Evolutionary conservation across 768 basidiomycete species (phyloP).

Genomic region (Hemileccinum rubropunctum): DNA sequence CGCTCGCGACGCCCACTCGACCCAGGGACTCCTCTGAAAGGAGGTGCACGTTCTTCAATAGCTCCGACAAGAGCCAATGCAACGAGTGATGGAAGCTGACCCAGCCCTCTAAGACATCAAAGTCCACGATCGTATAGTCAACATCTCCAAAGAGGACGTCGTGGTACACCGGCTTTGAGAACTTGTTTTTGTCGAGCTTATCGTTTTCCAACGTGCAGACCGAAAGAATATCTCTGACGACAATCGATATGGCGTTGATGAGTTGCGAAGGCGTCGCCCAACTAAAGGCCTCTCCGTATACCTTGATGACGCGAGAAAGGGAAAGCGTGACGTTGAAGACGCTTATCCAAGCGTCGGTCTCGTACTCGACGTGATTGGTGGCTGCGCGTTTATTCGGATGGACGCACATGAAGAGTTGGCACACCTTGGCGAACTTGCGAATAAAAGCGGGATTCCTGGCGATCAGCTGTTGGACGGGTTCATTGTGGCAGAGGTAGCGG

Average conservation of each 20-base stretch:
- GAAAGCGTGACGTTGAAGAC: conserved; percentile 95
- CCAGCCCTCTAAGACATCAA: conserved; percentile 77
- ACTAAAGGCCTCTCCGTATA: conserved; percentile 83
- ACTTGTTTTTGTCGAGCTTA: conserved; percentile 65
- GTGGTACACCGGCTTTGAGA: conserved; percentile 61
- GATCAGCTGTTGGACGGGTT: conserved; percentile 77
- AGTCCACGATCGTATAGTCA: conserved; percentile 63
- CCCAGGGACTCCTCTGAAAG: conserved; percentile 54
- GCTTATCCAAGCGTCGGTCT: conserved; percentile 95
- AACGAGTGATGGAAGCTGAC: conserved; percentile 93
- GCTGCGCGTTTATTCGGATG: conserved; percentile 86
- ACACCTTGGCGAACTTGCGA: conserved; percentile 67
- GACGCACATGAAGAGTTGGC: conserved; percentile 90
- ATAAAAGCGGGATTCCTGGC: conserved; percentile 66
- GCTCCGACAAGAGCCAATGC: conserved; percentile 86
- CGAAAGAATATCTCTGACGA: conserved; percentile 68
- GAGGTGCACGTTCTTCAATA: conserved; percentile 78
- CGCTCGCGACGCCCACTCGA: conserved; percentile 49
- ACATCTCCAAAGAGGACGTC: conserved; percentile 60
- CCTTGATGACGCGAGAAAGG: conserved; percentile 83
- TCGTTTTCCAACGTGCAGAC: conserved; percentile 69
- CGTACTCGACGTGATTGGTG: conserved; percentile 88
- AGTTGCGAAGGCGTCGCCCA: conserved; percentile 56
- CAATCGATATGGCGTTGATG: conserved; percentile 61
- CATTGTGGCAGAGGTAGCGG: conserved; percentile 78